These are phyloP conservation scores for Aphanomyces euteiches DNA, from an alignment of 352 stramenopile genomes.

Conservation along the genomic window DNA sequence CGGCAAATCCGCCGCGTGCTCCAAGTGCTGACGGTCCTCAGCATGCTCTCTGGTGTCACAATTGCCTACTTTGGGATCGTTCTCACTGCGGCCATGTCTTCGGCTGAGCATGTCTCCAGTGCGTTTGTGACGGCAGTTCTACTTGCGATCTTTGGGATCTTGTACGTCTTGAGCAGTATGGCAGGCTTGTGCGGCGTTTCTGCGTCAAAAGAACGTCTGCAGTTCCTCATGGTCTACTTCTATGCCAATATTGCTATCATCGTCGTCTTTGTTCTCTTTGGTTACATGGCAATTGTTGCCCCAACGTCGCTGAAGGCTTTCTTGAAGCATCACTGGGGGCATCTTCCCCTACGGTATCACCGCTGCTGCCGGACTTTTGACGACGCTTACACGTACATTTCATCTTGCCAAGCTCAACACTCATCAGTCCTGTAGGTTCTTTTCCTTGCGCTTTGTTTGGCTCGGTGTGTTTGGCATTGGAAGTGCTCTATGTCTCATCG, in stretches of 20 bases:
- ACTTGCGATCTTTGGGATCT: conserved; percentile 5
- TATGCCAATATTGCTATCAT: conserved; percentile 7
- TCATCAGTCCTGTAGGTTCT: conserved; percentile 19
- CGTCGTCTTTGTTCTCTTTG: conserved; percentile 18
- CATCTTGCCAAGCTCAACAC: neutral
- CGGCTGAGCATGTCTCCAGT: neutral
- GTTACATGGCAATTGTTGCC: conserved; percentile 21
- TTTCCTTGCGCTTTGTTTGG: conserved; percentile 46
- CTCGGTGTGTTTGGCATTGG: conserved; percentile 49
- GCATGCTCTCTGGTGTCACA: neutral
- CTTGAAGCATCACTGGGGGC: conserved; percentile 74
- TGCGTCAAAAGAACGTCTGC: conserved; percentile 14
- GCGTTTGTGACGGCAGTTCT: neutral
- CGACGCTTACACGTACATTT: conserved; percentile 40
- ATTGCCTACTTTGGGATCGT: conserved; percentile 25
- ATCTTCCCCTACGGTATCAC: conserved; percentile 41
- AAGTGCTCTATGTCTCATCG: conserved; percentile 49
- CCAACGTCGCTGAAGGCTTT: conserved; percentile 33
- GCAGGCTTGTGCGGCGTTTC: conserved; percentile 8
- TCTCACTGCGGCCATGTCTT: neutral
- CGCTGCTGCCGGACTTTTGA: conserved; percentile 60
- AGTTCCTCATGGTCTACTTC: conserved; percentile 28
- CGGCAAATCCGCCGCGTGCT: conserved; percentile 8
- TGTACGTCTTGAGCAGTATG: neutral
- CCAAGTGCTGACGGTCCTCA: conserved; percentile 15